Base-by-base conservation (phyloP, 176 grass and related monocot species). In the Oryza meridionalis region DNA sequence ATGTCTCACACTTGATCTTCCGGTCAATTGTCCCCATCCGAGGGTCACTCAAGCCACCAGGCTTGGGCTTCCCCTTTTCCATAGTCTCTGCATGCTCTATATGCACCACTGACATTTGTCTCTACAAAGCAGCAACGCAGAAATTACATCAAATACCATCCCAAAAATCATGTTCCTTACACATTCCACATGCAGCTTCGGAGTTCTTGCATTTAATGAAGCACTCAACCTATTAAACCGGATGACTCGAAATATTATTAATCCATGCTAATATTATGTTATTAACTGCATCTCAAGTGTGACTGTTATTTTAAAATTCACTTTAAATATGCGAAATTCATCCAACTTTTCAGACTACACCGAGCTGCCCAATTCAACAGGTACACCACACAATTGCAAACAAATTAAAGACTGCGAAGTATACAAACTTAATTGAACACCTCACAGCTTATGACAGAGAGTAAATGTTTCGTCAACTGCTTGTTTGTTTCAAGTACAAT, bases 1-100 rank as follows among this genome's bases (percentile, higher is more conserved):
- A 98, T 71, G 96, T 98, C 63, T 98, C 96, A 2, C 96, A 95
- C 77, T 98, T 98, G 83, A 93, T 91, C 79, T 98, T 98, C 26
- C 96, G 84, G 47, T 95, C 96, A 16, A 95, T 98, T 27, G 96
- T 98, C 22, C 96, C 96, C 53, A 98, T 64, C 67, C 93, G 87
- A 59, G 96, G 91, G 59, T 98, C 96, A 81, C 96, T 98, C 15
- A 98, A 88, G 21, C 96, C 96, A n/a, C 67, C 91, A 58, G 91
- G 85, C 59, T 98, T 98, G 0, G 93, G 93, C 84, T 98, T 98
- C 16, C 96, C 96, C 70, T 89, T 88, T 81, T 98, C 96, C 96
- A 98, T 95, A 40, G 96, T 98, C 83, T 98, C 96, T 43, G 91
- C 82, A 70, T 98, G 93, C 68, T 95, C 85, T 77, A 95, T 90